These are phyloP conservation scores for Globisporangium lucens DNA, from an alignment of 352 stramenopile species.

Conservation along the genomic window DNA sequence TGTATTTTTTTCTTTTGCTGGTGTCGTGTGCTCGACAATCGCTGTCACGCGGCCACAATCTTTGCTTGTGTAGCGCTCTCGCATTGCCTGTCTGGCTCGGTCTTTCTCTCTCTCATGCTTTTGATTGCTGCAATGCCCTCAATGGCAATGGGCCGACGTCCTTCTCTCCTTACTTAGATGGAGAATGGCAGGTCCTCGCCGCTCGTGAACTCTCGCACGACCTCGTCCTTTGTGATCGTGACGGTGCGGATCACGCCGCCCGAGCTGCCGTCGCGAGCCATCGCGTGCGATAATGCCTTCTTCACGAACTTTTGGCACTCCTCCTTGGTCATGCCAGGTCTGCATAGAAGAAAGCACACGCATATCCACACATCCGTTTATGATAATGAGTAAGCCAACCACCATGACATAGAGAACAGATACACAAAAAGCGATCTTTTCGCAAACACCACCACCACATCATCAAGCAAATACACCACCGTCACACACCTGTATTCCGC, in stretches of 20 bases:
- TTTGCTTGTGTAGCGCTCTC: neutral
- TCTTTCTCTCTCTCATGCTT: neutral
- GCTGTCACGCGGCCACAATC: neutral
- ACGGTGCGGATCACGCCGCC: slow-evolving; percentile 97
- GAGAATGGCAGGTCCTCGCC: slow-evolving; percentile 90
- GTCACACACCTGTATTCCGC: slow-evolving; percentile 81
- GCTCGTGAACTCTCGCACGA: slow-evolving; percentile 90
- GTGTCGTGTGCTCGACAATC: neutral
- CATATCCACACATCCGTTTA: neutral
- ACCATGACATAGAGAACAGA: neutral
- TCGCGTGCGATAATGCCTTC: slow-evolving; percentile 95
- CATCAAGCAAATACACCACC: neutral
- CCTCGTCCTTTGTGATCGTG: slow-evolving; percentile 90
- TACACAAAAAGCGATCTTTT: slow-evolving; percentile 1
- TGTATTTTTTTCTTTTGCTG: neutral
- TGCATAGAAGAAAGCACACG: slow-evolving; percentile 11
- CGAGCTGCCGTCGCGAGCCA: slow-evolving; percentile 98
- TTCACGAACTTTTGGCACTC: slow-evolving; percentile 95
- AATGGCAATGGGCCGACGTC: neutral
- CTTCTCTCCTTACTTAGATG: slow-evolving; percentile 44
- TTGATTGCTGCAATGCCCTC: neutral
- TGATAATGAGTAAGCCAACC: slow-evolving; percentile 4
- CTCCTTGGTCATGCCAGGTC: slow-evolving; percentile 95
- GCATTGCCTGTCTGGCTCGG: neutral
- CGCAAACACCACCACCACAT: neutral